These are phyloP conservation scores for Dillenia suffruticosa DNA, from an alignment of 164 flowering plant species.

Conservation along the genomic window DNA sequence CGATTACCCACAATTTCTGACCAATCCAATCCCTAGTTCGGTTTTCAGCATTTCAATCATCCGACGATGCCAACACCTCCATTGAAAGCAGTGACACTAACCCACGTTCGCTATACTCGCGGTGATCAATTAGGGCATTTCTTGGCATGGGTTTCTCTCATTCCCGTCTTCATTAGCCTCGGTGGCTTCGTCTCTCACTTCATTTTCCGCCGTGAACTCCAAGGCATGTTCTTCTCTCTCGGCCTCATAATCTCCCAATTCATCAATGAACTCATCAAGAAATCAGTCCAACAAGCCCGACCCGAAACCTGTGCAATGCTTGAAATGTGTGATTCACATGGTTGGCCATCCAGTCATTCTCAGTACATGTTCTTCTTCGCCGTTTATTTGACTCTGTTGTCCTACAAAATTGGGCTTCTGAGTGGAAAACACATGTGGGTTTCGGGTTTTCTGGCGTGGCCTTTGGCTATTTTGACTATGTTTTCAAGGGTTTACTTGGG, in stretches of 20 bases:
- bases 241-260: constrained; percentile 77
- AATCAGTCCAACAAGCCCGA: constrained; percentile 66
- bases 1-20: too few species aligned
- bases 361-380: constrained; percentile 96
- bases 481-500: constrained; percentile 93
- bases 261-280: constrained; percentile 68
- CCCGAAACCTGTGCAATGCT: constrained; percentile 75
- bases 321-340: constrained; percentile 91
- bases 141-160: constrained; percentile 85
- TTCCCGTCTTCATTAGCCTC: constrained; percentile 84
- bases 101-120: constrained; percentile 72
- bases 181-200: constrained; percentile 82
- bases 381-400: constrained; percentile 50
- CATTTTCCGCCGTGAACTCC: constrained; percentile 86
- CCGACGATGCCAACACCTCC: constrained; percentile 16
- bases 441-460: constrained; percentile 39
- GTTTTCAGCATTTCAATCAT: too few species aligned
- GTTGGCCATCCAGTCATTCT: constrained; percentile 97
- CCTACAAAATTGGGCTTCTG: constrained; percentile 27
- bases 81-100: constrained; percentile 78
- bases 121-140: constrained; percentile 77
- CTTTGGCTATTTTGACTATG: constrained; percentile 70
- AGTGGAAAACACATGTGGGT: constrained; percentile 20
- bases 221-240: constrained; percentile 67
- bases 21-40: too few species aligned